Evolutionary conservation across 257 asterid genomes (phyloP).

Genomic region (Oldenlandia corymbosa): DNA sequence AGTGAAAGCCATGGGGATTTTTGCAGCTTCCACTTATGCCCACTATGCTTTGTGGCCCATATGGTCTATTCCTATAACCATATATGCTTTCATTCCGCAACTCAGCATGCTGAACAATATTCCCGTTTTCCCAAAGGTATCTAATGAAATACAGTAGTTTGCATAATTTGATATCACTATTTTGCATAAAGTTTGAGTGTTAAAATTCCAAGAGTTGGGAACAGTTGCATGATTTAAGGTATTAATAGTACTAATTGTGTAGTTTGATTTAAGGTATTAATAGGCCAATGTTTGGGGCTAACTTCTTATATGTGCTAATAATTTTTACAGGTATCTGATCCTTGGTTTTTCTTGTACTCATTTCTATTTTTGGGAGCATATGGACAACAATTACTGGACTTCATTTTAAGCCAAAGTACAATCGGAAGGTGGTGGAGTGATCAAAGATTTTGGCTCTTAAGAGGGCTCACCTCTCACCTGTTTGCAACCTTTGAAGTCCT

Average conservation of each 20-base stretch:
- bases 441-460: slow-evolving; percentile 75
- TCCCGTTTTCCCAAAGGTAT: no score
- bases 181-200: no score
- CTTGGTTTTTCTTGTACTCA: slow-evolving; percentile 44
- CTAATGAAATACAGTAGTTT: no score
- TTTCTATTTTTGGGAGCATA: slow-evolving; percentile 61
- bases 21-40: slow-evolving; percentile 46
- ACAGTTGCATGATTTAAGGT: no score
- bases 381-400: slow-evolving; percentile 58
- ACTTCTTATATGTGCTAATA: no score
- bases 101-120: slow-evolving; percentile 35
- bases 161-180: no score
- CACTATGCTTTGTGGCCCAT: slow-evolving; percentile 62
- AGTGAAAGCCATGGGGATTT: slow-evolving; percentile 30
- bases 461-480: slow-evolving; percentile 40
- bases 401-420: slow-evolving; percentile 43
- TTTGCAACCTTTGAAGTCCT: slow-evolving; percentile 53
- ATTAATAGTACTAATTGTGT: no score
- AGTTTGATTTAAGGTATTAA: no score
- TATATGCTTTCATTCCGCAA: slow-evolving; percentile 66
- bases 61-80: slow-evolving; percentile 51
- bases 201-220: no score
- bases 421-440: slow-evolving; percentile 66
- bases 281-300: no score
- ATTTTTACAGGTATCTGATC: slow-evolving; percentile 44